Conservation (phyloP, 1,284 basidiomycete genomes). For the Sporisorium graminicola region DNA sequence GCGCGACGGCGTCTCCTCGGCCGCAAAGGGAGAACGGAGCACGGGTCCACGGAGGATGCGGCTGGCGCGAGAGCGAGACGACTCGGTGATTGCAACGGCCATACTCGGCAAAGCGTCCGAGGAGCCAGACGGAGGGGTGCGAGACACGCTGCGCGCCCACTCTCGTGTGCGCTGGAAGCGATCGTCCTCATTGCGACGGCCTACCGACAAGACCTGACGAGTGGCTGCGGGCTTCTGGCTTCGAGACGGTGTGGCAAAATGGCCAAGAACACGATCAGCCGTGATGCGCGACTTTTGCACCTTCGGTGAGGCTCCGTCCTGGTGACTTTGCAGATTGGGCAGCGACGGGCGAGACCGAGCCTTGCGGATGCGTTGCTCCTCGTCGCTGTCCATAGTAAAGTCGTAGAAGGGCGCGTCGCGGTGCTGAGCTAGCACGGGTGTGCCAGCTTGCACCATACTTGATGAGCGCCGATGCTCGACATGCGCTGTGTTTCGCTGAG, state of each 20-base stretch:
- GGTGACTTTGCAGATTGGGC: slow-evolving; percentile 12
- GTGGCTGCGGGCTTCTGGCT: background rate
- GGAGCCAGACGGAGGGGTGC: slow-evolving; percentile 13
- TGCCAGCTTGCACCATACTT: slow-evolving; percentile 22
- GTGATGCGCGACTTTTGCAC: slow-evolving; percentile 5
- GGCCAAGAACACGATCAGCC: slow-evolving; percentile 9
- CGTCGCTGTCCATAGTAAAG: slow-evolving; percentile 50
- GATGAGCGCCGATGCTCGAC: background rate
- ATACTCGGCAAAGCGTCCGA: background rate
- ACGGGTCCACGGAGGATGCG: slow-evolving; percentile 20
- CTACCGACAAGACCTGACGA: background rate
- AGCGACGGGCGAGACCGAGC: slow-evolving; percentile 32
- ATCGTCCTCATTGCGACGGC: slow-evolving; percentile 3
- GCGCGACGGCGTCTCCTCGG: slow-evolving; percentile 13
- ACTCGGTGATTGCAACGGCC: slow-evolving; percentile 7
- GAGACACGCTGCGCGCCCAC: slow-evolving; percentile 37
- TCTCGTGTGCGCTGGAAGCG: slow-evolving; percentile 10
- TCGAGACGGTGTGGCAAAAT: slow-evolving; percentile 24
- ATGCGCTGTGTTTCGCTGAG: background rate
- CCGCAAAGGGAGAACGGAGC: background rate
- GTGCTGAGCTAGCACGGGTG: slow-evolving; percentile 36
- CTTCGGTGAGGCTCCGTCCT: background rate
- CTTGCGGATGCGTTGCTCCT: slow-evolving; percentile 33
- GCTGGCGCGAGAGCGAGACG: slow-evolving; percentile 24
- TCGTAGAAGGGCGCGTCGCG: slow-evolving; percentile 42